Evolutionary conservation across 2,329 filamentous ascomycete genomes (phyloP), one percentile per base, ranked within the genome.

Genomic region (Fusarium sp.): DNA sequence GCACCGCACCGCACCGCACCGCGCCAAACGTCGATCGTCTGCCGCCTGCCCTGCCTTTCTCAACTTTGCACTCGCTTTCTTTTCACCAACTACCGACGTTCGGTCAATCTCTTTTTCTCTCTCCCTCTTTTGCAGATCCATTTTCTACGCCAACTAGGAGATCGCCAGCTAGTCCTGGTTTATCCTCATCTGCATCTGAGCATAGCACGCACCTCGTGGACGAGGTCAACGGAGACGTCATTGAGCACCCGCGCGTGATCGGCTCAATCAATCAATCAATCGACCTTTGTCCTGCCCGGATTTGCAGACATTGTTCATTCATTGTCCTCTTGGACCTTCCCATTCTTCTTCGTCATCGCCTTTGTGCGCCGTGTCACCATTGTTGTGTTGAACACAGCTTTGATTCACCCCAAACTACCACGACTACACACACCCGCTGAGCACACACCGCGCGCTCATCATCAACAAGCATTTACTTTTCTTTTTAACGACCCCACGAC

Each of bases 1-100:
- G 25, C 25, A 27, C 7, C 25, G 25, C 34, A 57, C 55, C n/a
- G 49, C 54, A 60, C 54, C 20, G 13, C 40, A 23, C 18, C 54
- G 65, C 65, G 69, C 63, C 46, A 67, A 71, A 61, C 69, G 65
- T 70, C 62, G 69, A 72, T 71, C 69, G 50, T 62, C 54, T 66
- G 31, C 46, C 68, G 64, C 63, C 59, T 53, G 60, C 49, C 27
- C 25, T 40, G 14, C 49, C 11, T 44, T 57, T 44, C 16, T 58
- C 46, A 51, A 46, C 49, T 49, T 64, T 38, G 20, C 54, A 50
- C 56, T 55, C 65, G 64, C 65, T 60, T 31, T 27, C 10, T 16
- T n/a, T 23, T 51, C n/a, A 69, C 58, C 58, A 34, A 34, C 33
- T 14, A 34, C 13, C 62, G 36, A 54, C 46, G 33, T 62, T 61